These are phyloP conservation scores for Phlyctochytrium planicorne DNA, from an alignment of 192 early-diverging fungal genomes.

Conservation along the genomic window DNA sequence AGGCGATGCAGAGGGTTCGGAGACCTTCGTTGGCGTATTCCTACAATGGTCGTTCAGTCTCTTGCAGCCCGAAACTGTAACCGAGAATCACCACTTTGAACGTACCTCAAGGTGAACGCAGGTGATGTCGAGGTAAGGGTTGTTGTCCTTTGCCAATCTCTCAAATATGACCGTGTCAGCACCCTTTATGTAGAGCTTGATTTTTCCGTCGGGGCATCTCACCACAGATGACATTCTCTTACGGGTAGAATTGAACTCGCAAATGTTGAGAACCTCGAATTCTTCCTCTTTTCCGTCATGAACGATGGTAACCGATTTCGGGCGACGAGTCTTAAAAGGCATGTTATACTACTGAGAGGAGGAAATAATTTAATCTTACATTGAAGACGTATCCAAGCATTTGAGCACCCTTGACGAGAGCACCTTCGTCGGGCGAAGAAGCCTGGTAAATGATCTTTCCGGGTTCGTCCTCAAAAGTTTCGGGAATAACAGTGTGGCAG, in stretches of 20 bases:
- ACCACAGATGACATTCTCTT: constrained; percentile 95
- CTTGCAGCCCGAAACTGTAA: constrained; percentile 9
- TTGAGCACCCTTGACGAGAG: constrained; percentile 72
- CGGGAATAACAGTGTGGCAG: constrained; percentile 99
- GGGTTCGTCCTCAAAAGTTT: constrained; percentile 58
- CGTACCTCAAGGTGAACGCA: constrained; percentile 44
- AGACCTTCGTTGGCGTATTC: constrained; percentile 96
- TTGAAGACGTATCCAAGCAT: constrained; percentile 53
- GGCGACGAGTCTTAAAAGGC: constrained; percentile 46
- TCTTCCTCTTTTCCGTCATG: constrained; percentile 55
- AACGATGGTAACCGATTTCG: constrained; percentile 49
- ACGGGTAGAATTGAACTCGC: constrained; percentile 97
- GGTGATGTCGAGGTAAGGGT: constrained; percentile 36
- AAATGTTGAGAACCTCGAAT: constrained; percentile 89
- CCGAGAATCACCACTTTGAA: background rate
- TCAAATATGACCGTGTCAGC: constrained; percentile 97
- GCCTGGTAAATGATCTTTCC: constrained; percentile 88
- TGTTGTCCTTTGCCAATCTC: constrained; percentile 64
- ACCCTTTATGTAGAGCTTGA: constrained; percentile 92
- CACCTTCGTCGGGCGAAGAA: constrained; percentile 95
- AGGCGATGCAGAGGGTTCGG: constrained; percentile 93
- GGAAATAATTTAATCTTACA: constrained; percentile 26
- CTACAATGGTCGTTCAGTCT: constrained; percentile 70
- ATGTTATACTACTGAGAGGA: background rate
- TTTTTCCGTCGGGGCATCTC: constrained; percentile 76